Percentiles rank a stretch among this genome's conserved stretches.
phyloP scores from a whole-genome alignment of 208 protist species.

The Endotrypanum monterogeii region DNA sequence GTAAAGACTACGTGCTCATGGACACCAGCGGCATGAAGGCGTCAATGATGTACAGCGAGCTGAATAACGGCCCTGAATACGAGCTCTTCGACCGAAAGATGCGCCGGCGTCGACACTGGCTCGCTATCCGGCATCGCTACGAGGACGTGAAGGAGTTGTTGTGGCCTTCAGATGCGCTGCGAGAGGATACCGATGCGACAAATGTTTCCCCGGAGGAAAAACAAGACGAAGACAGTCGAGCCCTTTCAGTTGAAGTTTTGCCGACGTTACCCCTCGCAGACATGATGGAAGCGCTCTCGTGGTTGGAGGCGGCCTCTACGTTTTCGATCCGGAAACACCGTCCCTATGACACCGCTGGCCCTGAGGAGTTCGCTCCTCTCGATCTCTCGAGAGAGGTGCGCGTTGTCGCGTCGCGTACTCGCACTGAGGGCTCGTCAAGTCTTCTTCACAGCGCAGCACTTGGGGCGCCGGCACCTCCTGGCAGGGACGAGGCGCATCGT shows the following conservation, averaged over 20 bases:
- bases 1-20: slow-evolving; percentile 84
- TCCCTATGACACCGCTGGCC: slow-evolving; percentile 51
- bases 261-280: slow-evolving; percentile 21
- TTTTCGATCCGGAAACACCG: slow-evolving; percentile 73
- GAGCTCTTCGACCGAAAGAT: slow-evolving; percentile 82
- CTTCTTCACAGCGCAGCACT: not conserved
- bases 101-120: slow-evolving; percentile 72
- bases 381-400: slow-evolving; percentile 63
- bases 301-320: slow-evolving; percentile 83
- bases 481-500: not conserved
- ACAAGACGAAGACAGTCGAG: not conserved
- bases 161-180: slow-evolving; percentile 48
- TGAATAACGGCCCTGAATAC: slow-evolving; percentile 88
- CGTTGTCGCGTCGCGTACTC: slow-evolving; percentile 43
- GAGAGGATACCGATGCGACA: not conserved
- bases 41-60: slow-evolving; percentile 56
- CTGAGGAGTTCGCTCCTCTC: slow-evolving; percentile 59
- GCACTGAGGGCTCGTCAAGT: not conserved
- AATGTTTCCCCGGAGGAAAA: not conserved
- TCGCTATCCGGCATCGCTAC: slow-evolving; percentile 76
- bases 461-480: not conserved
- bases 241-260: not conserved
- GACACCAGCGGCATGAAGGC: slow-evolving; percentile 86
- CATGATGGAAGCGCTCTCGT: slow-evolving; percentile 79
- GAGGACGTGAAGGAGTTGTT: slow-evolving; percentile 75